Evolutionary conservation across 2,329 filamentous ascomycete species (phyloP), one percentile per base, ranked within the genome.

Genomic region (Rachicladosporium sp.): DNA sequence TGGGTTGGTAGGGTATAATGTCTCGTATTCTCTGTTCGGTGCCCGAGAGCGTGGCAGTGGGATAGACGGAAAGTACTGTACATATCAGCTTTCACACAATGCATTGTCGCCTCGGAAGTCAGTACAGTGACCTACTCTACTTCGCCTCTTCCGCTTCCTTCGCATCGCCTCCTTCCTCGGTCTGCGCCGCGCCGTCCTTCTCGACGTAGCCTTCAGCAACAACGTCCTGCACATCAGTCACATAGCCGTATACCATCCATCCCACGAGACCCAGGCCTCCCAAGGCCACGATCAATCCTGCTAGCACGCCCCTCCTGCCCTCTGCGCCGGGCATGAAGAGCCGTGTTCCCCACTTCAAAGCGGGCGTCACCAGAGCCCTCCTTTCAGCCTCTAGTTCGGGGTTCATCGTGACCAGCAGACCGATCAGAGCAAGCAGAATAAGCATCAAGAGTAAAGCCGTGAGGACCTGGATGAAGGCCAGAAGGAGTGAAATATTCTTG

Each of bases 401-500:
- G 50, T 68, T 69, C 27, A 70, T 52, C n/a, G 57, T 61, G 32
- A 68, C 59, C 3, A 71, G 42, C 1, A 71, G 38, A 13, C 53
- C 58, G 1, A 69, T 11, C 2, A 69, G 44, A 1, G 55, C 54
- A 4, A 59, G 5, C 1, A 69, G 43, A 8, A 67, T 65, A 10
- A 66, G 36, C 4, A 45, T 51, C 4, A 71, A 55, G 1, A 69
- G 47, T 0, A 67, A 4, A 0, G 63, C 63, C 0, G 63, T 69
- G 4, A 69, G 41, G 29, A 70, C 57, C 43, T 71, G 67, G 35
- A 71, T 65, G 4, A 56, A 57, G 1, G 66, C 64, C 5, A 71
- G 59, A 1, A 70, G 42, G 35, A 70, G 61, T 1, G 65, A 63
- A 36, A 71, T 70, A 47, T 71, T 66, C 42, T 65, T 66, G 7